Percentiles rank a stretch among this genome's conserved stretches.
phyloP scores from a whole-genome alignment of 1,284 basidiomycete genomes.

The Melampsora larici-populina region DNA sequence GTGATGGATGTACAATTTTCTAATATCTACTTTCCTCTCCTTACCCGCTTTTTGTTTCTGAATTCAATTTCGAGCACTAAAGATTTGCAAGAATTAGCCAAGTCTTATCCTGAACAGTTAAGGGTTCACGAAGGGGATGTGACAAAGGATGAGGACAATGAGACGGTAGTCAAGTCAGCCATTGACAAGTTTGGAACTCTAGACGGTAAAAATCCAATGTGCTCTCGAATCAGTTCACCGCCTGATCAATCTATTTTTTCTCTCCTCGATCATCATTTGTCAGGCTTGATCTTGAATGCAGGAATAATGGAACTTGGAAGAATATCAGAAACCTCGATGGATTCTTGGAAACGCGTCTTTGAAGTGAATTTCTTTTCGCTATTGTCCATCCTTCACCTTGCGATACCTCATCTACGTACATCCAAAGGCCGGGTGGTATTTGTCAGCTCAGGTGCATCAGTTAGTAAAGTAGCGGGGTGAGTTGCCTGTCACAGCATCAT shows the following conservation, averaged over 20 bases:
- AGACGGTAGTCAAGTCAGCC: slow-evolving; percentile 26
- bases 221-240: not conserved
- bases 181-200: slow-evolving; percentile 21
- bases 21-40: too few relatives aligned
- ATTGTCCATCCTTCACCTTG: slow-evolving; percentile 19
- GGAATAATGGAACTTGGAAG: slow-evolving; percentile 28
- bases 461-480: slow-evolving; percentile 20
- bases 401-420: slow-evolving; percentile 6
- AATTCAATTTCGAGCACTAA: not conserved
- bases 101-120: slow-evolving; percentile 5
- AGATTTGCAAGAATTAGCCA: slow-evolving; percentile 27
- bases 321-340: slow-evolving; percentile 10
- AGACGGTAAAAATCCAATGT: slow-evolving; percentile 17
- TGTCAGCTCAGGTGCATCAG: slow-evolving; percentile 32
- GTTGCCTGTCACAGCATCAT: not conserved
- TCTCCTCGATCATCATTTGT: not conserved
- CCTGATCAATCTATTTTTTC: not conserved
- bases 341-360: slow-evolving; percentile 23
- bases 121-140: slow-evolving; percentile 27
- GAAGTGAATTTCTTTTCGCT: slow-evolving; percentile 41
- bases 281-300: slow-evolving; percentile 39
- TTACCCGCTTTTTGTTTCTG: not conserved
- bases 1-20: not conserved
- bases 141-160: slow-evolving; percentile 11
- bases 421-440: slow-evolving; percentile 22